phyloP scores from a whole-genome alignment of 2,329 filamentous ascomycete genomes.

The Hortaea werneckii region DNA sequence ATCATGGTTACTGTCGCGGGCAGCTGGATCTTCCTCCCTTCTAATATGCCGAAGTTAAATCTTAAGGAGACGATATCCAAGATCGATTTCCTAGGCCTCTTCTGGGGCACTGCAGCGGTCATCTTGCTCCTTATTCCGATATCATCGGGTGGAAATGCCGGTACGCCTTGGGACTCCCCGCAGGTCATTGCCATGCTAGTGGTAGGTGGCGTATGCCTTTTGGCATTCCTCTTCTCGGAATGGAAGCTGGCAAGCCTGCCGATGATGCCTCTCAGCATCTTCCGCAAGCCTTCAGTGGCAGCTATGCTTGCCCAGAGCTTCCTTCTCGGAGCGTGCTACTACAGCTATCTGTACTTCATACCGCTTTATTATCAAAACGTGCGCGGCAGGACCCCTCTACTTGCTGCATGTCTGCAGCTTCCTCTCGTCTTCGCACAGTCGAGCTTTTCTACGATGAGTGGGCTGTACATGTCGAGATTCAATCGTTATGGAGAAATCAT shows the following conservation, averaged over 20 bases:
- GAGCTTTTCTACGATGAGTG: conserved; percentile 38
- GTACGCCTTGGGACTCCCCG: conserved; percentile 43
- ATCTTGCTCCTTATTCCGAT: conserved; percentile 54
- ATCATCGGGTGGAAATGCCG: conserved; percentile 41
- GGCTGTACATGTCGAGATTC: conserved; percentile 47
- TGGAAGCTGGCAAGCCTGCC: conserved; percentile 46
- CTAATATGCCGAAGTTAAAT: conserved; percentile 38
- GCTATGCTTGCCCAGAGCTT: conserved; percentile 50
- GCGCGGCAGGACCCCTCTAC: conserved; percentile 33
- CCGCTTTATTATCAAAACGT: conserved; percentile 54
- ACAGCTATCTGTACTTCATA: conserved; percentile 50
- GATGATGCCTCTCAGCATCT: conserved; percentile 50
- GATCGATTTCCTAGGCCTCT: conserved; percentile 50
- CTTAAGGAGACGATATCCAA: conserved; percentile 41
- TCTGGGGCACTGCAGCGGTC: conserved; percentile 46
- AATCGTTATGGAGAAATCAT: conserved; percentile 52
- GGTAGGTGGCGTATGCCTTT: conserved; percentile 37
- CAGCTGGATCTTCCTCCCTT: conserved; percentile 43
- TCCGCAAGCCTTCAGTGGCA: conserved; percentile 43
- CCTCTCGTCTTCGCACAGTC: conserved; percentile 42
- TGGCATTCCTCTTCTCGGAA: conserved; percentile 45
- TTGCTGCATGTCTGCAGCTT: conserved; percentile 36
- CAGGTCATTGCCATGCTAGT: conserved; percentile 51
- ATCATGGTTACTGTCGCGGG: conserved; percentile 37
- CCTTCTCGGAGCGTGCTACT: conserved; percentile 50